Evolutionary conservation across 441 rosid species (phyloP), one percentile per base, ranked within the genome.

Genomic region (Gossypium lobatum): DNA sequence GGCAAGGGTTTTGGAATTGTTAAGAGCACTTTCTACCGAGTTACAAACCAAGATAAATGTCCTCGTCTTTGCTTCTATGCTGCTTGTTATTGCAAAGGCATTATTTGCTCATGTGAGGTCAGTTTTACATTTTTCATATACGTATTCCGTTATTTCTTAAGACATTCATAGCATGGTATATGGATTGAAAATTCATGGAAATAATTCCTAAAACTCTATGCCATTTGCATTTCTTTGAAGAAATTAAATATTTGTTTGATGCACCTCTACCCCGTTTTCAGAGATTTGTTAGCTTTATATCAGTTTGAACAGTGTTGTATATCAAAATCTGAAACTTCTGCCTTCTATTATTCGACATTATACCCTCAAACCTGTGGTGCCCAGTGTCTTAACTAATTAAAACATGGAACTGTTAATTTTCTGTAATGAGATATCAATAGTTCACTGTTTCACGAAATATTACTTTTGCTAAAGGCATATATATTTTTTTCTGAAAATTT

Each of bases 51-150:
- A 89, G 79, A 91, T 88, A 71, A 95, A 92, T 74, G 78, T 90
- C 77, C 95, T 95, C 4, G 91, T 92, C 73, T 92, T 89, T 84
- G 93, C 91, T 73, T 89, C 99, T 65, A 89, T 84, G 93, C 83
- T 91, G 85, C 98, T 95, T 73, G 93, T 95, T 77, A 86, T 95
- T 80, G 90, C 93, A 11, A 95, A 92, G 84, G 97, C 98, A 23
- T 83, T 93, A 75, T 93, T 92, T 82, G 82, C 94, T 79, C 99
- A 92, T 79, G 97, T 91, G 84, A 89, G 97, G 99, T 95, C 81
- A 9, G 89, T 70, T 71, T 71, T 53, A 42, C 13, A 16, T 52
- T 34, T 45, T 6, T 21, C 34, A 7, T 64, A 14, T 20, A 28
- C 34, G 59, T 48, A 28, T 45, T 55, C 20, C 1, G 17, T 45